A percentile compares a stretch with the other conserved stretches of the same genome.
These are phyloP conservation scores for Penicillium janthinellum DNA, from an alignment of 2,329 filamentous ascomycete genomes.

Conservation along the genomic window DNA sequence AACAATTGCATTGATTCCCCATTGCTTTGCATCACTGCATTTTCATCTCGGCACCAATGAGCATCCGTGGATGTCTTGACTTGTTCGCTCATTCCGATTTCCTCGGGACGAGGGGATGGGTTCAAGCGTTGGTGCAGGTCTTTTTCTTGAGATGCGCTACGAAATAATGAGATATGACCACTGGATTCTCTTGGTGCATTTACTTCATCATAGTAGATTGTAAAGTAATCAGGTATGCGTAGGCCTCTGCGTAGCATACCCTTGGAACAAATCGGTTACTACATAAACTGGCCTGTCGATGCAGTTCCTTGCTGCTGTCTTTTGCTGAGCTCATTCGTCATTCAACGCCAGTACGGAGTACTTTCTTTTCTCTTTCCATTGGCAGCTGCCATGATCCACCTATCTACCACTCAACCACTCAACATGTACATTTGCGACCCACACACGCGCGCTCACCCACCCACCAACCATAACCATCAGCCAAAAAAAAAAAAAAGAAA, in stretches of 20 bases:
- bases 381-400: no score
- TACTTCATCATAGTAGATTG: background rate
- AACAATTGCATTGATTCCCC: constrained; percentile 6
- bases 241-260: background rate
- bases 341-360: no score
- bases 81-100: background rate
- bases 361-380: no score
- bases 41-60: constrained; percentile 10
- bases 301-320: no score
- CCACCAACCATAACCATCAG: background rate
- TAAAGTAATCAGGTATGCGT: background rate
- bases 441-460: background rate
- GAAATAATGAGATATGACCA: constrained; percentile 28
- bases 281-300: no score
- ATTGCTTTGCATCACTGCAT: constrained; percentile 6
- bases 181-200: constrained; percentile 7
- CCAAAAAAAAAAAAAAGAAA: background rate
- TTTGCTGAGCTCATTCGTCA: no score
- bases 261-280: no score
- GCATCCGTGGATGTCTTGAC: constrained; percentile 18
- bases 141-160: constrained; percentile 19
- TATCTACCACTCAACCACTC: background rate
- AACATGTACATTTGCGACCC: background rate
- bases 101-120: background rate
- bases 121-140: constrained; percentile 16